Percentiles rank a stretch among this genome's conserved stretches.
phyloP scores from a whole-genome alignment of 1,139 yeast species.

The Suhomyces yuchorum region DNA sequence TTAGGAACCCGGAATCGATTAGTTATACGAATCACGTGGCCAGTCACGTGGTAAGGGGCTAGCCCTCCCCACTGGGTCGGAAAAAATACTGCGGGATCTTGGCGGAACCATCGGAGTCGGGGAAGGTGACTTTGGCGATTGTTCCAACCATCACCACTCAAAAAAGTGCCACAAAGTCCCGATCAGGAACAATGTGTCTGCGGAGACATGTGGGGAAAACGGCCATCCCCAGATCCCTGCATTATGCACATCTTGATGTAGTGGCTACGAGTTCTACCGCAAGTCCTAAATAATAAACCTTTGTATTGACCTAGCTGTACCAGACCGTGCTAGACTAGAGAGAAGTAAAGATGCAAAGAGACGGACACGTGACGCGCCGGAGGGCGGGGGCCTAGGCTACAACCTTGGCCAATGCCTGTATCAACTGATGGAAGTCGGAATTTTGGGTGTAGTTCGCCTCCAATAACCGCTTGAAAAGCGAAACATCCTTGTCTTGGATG shows the following conservation, averaged over 20 bases:
- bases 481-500: conserved; percentile 13
- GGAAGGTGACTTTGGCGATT: neutral
- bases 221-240: conserved; percentile 3
- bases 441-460: conserved; percentile 14
- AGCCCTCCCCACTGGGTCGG: no score
- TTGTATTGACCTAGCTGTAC: neutral
- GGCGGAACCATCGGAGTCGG: neutral
- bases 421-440: conserved; percentile 10
- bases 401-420: conserved; percentile 3
- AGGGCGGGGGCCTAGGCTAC: conserved; percentile 5
- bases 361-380: no score
- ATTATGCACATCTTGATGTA: neutral
- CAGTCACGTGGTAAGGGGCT: neutral
- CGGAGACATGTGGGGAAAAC: conserved; percentile 2
- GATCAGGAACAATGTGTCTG: neutral
- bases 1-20: neutral
- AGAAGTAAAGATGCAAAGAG: neutral
- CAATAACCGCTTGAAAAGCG: conserved; percentile 11
- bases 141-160: neutral
- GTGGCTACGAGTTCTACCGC: neutral
- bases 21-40: neutral
- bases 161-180: neutral
- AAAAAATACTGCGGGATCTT: neutral
- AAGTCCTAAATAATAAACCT: neutral
- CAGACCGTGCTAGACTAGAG: neutral